Evolutionary conservation across 352 stramenopile genomes (phyloP), one percentile per base, ranked within the genome.

Genomic region (Phytophthora hybrid): DNA sequence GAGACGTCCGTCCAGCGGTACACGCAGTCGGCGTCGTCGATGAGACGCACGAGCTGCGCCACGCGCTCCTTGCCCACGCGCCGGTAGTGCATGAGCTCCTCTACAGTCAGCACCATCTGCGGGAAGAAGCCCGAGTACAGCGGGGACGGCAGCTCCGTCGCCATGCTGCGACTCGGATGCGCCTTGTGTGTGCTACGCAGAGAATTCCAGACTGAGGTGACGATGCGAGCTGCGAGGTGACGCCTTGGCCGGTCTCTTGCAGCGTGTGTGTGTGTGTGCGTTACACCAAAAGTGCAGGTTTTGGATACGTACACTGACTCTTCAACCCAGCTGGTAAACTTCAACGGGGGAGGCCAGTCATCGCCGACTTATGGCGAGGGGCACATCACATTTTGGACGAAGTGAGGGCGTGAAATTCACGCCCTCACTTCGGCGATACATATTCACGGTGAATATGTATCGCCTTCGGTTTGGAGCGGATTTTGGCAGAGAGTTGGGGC

Each of bases 81-180:
- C 29, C 88, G 82, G 69, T 93, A 93, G 71, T 93, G 84, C 73
- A 85, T 83, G 44, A 94, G 70, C 60, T 96, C 85, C 16, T 93
- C 84, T 10, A 86, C 73, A 14, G 82, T 92, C 19, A 96, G 71
- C 62, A 87, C 85, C 69, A 96, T 73, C 62, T 92, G 85, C 52
- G 89, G 89, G 77, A 96, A 96, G 76, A 94, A 93, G 41, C 81
- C 85, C 55, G 89, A 69, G 59, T 83, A 81, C 23, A 93, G 78
- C 58, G 89, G 80, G 54, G 88, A 84, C 61, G 86, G 77, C 52
- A 93, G 73, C 64, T 74, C 63, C 37, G 55, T 54, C 51, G 66
- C 62, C 69, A 78, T 79, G 13, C 14, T 19, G 8, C 21, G 13
- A 10, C 23, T 26, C 23, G 23, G 23, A 26, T 26, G 10, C 11